Evolutionary conservation across 2,329 filamentous ascomycete species (phyloP), one percentile per base, ranked within the genome.

Genomic region (Pestalotiopsis sp.): DNA sequence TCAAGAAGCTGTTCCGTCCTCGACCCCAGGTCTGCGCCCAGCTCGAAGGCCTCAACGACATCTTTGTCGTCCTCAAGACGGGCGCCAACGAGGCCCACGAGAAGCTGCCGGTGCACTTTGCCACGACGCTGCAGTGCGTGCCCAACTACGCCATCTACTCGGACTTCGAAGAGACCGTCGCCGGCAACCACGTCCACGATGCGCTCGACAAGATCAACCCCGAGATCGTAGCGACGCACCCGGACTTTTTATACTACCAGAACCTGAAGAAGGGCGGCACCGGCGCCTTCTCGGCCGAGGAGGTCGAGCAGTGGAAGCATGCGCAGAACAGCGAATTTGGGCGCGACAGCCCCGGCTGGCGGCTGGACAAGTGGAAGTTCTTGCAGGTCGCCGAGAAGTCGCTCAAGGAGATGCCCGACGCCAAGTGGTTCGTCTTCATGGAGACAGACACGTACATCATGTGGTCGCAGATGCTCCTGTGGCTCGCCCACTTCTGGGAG

Each of bases 361-460:
- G 80, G 67, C 78, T 89, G 57, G 86, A 89, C 71, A 88, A 88
- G 72, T 89, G 86, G 86, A 89, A 88, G 74, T 85, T 87, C 71
- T 76, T 89, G 27, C 86, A 86, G 6, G 83, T 88, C 79, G 83
- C 86, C 2, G 84, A 87, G 72, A 83, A 85, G 72, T 81, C 86
- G 9, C 69, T 76, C 61, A 69, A 67, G n/a, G 73, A 79, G 66
- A 73, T 77, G 57, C 83, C 84, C 2, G 78, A 86, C 38, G 83
- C 84, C 61, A 85, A 85, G 67, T 90, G 87, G 87, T 90, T 84
- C 70, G 79, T 88, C 69, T 90, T 90, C 75, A 83, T 89, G 64
- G 87, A 89, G 72, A 83, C 86, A 0, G 88, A 90, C 73, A 89
- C 87, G 0, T 89, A 87, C 72, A 76, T 89, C 52, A 79, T 87